A percentile compares a stretch with the other conserved stretches of the same genome.
These are phyloP conservation scores for Suillus paluster DNA, from an alignment of 768 basidiomycete species.

Conservation along the genomic window DNA sequence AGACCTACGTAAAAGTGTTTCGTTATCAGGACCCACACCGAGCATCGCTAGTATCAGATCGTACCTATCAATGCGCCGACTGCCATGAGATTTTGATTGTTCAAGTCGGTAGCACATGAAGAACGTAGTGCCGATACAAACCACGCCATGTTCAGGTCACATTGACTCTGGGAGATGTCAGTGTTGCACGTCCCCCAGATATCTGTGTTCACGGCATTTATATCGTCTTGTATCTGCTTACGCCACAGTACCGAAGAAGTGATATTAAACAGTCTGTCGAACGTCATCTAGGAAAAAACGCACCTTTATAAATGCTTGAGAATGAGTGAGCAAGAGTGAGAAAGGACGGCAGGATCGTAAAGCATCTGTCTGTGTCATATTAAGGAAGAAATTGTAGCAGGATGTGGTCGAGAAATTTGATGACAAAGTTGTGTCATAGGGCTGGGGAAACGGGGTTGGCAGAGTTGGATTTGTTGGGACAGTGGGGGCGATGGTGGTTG, in stretches of 20 bases:
- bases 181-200: constrained; percentile 87
- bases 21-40: not conserved
- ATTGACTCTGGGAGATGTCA: constrained; percentile 48
- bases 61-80: constrained; percentile 58
- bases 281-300: constrained; percentile 24
- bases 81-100: constrained; percentile 53
- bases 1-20: constrained; percentile 48
- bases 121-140: constrained; percentile 54
- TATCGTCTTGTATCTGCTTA: constrained; percentile 66
- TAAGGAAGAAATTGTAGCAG: constrained; percentile 74
- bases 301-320: constrained; percentile 59
- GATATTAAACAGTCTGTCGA: constrained; percentile 6
- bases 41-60: constrained; percentile 17
- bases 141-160: constrained; percentile 68
- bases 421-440: constrained; percentile 66
- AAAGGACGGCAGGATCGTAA: constrained; percentile 82
- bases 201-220: constrained; percentile 64
- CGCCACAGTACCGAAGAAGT: constrained; percentile 4
- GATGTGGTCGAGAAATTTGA: constrained; percentile 66
- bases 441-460: constrained; percentile 79
- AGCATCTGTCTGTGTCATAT: constrained; percentile 64
- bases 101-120: constrained; percentile 62
- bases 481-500: constrained; percentile 27
- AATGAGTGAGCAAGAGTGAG: constrained; percentile 63
- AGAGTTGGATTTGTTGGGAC: constrained; percentile 47